Conservation (phyloP, 768 basidiomycete genomes). For the Tulasnella sp. region DNA sequence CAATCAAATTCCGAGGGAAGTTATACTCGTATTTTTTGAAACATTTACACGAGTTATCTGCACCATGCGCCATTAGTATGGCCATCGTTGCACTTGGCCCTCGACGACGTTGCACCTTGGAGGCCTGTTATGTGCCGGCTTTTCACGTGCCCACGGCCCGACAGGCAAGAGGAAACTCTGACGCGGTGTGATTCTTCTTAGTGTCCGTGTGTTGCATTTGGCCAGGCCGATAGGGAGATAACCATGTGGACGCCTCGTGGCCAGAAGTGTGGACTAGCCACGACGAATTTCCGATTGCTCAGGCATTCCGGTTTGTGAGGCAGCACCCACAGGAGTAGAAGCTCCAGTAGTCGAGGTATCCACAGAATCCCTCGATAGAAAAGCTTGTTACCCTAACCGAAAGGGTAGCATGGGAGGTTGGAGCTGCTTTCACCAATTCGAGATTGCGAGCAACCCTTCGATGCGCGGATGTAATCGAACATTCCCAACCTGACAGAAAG, state of each 20-base stretch:
- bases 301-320: background rate
- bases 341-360: background rate
- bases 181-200: background rate
- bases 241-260: conserved; percentile 5
- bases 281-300: no score
- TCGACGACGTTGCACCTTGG: background rate
- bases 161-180: conserved; percentile 4
- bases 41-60: background rate
- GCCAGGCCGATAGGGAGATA: background rate
- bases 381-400: background rate
- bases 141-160: conserved; percentile 3
- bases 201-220: background rate
- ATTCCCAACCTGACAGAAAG: background rate
- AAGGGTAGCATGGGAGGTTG: background rate
- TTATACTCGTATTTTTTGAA: background rate
- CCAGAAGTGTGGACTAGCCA: background rate
- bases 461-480: background rate
- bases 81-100: background rate
- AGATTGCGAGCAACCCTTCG: background rate
- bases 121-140: background rate
- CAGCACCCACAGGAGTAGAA: background rate
- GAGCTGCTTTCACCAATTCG: background rate
- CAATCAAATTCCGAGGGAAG: background rate
- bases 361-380: background rate
- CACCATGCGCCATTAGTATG: background rate